phyloP scores from a whole-genome alignment of 257 asterid species.

The Plantago major region DNA sequence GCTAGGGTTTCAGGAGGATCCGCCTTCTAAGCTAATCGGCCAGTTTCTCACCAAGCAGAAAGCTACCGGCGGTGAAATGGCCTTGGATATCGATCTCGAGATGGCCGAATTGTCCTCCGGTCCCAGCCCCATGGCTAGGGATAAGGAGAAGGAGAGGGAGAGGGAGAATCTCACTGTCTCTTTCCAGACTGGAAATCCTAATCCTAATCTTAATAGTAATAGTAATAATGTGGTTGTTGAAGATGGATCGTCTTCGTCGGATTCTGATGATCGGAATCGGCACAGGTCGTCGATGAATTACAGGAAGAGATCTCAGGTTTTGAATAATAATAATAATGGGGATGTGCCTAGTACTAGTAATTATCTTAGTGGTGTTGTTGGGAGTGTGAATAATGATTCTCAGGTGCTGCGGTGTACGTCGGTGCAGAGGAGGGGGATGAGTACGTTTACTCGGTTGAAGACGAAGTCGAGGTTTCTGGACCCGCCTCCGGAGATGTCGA shows the following conservation, averaged over 20 bases:
- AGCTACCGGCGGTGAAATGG: conserved; percentile 32
- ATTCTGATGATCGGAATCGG: conserved; percentile 21
- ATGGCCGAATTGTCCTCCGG: conserved; percentile 31
- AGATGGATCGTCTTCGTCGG: conserved; percentile 29
- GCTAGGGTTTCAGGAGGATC: conserved; percentile 21
- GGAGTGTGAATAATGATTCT: conserved; percentile 9
- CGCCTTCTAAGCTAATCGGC: conserved; percentile 38
- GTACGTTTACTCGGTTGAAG: conserved; percentile 34
- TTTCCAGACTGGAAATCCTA: conserved; percentile 25
- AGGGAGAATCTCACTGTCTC: conserved; percentile 32
- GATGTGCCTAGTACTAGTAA: background rate
- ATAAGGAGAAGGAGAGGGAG: too few species aligned
- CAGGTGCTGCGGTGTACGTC: conserved; percentile 45
- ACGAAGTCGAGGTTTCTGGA: conserved; percentile 50
- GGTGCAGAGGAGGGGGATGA: conserved; percentile 28
- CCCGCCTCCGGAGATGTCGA: conserved; percentile 23
- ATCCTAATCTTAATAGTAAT: conserved; percentile 24
- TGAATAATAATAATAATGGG: background rate
- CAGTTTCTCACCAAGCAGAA: conserved; percentile 40
- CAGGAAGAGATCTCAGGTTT: conserved; percentile 13
- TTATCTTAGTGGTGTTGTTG: background rate
- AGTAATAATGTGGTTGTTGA: too few species aligned
- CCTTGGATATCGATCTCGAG: conserved; percentile 44
- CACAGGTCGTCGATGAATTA: conserved; percentile 4
- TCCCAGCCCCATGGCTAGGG: conserved; percentile 20